A percentile compares a stretch with the other conserved stretches of the same genome.
Evolutionary conservation across 179 eudicot species (phyloP).

Genomic region (Pouteria campechiana): DNA sequence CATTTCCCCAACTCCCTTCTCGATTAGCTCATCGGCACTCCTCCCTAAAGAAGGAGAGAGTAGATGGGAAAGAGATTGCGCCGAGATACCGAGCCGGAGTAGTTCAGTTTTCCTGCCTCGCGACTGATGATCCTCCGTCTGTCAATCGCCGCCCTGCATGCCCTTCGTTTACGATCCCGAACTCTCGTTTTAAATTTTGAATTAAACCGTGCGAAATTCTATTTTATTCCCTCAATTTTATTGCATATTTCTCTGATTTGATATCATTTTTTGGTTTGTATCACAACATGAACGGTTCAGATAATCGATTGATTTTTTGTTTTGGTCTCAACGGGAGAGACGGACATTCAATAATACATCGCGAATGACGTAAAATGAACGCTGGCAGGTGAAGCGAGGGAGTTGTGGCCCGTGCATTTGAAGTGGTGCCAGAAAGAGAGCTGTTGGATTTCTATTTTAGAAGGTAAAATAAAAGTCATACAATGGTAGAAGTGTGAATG

Average conservation of each 20-base stretch:
- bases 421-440: constrained; percentile 25
- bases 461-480: too few relatives aligned
- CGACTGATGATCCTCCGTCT: background rate
- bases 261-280: too few relatives aligned
- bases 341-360: background rate
- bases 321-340: background rate
- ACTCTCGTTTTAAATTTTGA: too few relatives aligned
- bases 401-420: constrained; percentile 13
- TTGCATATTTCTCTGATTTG: too few relatives aligned
- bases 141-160: too few relatives aligned
- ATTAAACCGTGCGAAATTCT: too few relatives aligned
- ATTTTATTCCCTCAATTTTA: too few relatives aligned
- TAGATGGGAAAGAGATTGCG: constrained; percentile 2
- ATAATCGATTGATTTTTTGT: too few relatives aligned
- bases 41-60: constrained; percentile 15
- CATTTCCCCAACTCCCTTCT: constrained; percentile 17
- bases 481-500: too few relatives aligned
- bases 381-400: background rate
- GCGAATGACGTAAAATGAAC: constrained; percentile 9
- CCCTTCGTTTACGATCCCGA: too few relatives aligned
- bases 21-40: too few relatives aligned
- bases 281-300: too few relatives aligned
- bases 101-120: background rate
- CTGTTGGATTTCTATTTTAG: constrained; percentile 31
- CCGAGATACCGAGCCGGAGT: background rate